Percentiles rank a stretch among this genome's conserved stretches.
phyloP scores from a whole-genome alignment of 176 grass and related monocot species.

The Chloris gayana region DNA sequence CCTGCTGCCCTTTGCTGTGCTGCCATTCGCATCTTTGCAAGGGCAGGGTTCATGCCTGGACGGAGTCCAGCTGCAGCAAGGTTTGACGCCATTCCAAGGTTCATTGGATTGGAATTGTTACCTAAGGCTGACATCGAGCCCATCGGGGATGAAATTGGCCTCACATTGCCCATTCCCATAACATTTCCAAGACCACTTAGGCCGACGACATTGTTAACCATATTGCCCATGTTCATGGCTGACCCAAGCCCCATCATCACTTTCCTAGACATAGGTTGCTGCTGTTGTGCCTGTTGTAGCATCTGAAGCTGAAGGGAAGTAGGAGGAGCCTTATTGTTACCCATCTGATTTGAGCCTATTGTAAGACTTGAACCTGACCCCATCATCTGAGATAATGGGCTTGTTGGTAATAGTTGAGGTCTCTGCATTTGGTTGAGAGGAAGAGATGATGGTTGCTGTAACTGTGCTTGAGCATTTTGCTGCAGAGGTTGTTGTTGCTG shows the following conservation, averaged over 20 bases:
- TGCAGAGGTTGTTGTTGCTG: conserved; percentile 51
- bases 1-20: conserved; percentile 60
- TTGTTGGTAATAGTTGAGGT: conserved; percentile 67
- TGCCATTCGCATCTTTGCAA: conserved; percentile 60
- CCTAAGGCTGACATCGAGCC: conserved; percentile 60
- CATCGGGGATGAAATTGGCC: conserved; percentile 63
- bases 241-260: conserved; percentile 76
- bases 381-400: conserved; percentile 77
- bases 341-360: conserved; percentile 62
- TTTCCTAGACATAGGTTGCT: conserved; percentile 75
- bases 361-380: conserved; percentile 64
- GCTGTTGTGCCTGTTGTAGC: conserved; percentile 64
- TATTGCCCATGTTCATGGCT: conserved; percentile 67
- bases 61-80: conserved; percentile 56
- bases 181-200: conserved; percentile 68
- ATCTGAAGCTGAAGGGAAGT: conserved; percentile 68
- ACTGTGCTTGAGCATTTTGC: conserved; percentile 66
- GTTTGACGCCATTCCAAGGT: conserved; percentile 66
- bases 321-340: conserved; percentile 57
- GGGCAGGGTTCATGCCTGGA: conserved; percentile 43
- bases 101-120: conserved; percentile 76
- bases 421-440: conserved; percentile 67
- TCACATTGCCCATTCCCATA: conserved; percentile 72
- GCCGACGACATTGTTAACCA: conserved; percentile 72
- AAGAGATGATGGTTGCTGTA: conserved; percentile 77